phyloP scores from a whole-genome alignment of 139 green algal species.

The Nannochloris sp. region DNA sequence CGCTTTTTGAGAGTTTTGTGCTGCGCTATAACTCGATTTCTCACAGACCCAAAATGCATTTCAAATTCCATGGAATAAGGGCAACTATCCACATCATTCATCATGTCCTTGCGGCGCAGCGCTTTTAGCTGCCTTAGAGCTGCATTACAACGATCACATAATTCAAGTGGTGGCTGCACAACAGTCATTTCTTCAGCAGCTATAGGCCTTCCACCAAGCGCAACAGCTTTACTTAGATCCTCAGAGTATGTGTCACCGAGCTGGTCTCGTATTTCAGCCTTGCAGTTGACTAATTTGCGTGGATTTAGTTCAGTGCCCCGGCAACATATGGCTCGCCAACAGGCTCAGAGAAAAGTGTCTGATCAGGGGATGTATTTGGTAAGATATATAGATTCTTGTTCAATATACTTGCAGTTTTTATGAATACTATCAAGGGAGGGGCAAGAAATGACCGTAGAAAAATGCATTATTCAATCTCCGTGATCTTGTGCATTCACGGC shows the following conservation, averaged over 20 bases:
- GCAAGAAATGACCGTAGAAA: no score
- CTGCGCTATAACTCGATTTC: no score
- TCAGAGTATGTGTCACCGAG: not conserved
- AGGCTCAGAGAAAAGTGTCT: not conserved
- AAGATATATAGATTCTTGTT: not conserved
- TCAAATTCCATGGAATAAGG: no score
- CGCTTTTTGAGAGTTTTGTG: no score
- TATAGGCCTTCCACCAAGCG: not conserved
- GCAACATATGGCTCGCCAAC: slow-evolving; percentile 6
- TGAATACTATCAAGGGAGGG: no score
- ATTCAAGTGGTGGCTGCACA: not conserved
- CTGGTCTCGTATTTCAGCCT: not conserved
- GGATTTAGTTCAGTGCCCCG: not conserved
- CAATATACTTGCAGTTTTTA: no score
- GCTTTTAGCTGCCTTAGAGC: not conserved
- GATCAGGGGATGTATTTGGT: slow-evolving; percentile 37
- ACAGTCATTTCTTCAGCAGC: not conserved
- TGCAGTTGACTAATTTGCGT: not conserved
- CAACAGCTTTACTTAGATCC: not conserved
- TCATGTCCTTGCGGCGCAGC: not conserved
- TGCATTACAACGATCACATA: not conserved
- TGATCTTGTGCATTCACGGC: no score
- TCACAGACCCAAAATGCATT: no score
- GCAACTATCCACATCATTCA: no score
- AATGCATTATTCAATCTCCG: no score